Conservation (phyloP, 1,139 yeast species). For the Nakaseomyces sp. region DNA sequence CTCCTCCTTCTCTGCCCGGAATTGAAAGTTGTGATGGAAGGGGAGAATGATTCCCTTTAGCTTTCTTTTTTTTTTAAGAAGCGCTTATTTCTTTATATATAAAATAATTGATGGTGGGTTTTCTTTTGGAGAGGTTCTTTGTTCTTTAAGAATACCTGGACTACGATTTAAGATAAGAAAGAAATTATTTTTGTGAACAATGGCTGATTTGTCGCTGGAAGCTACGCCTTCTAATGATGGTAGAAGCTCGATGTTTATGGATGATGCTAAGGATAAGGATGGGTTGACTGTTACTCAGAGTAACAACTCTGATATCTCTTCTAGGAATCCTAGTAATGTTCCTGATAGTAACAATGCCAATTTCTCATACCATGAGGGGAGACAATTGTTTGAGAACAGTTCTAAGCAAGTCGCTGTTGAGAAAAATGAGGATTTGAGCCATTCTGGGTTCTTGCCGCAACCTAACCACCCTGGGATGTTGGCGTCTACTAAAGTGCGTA, state of each 20-base stretch:
- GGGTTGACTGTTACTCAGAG: slow-evolving; percentile 17
- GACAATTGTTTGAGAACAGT: slow-evolving; percentile 26
- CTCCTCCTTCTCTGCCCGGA: too few relatives aligned
- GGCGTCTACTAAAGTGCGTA: slow-evolving; percentile 11
- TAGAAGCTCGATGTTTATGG: slow-evolving; percentile 11
- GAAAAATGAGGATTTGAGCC: slow-evolving; percentile 11
- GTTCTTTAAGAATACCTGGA: too few relatives aligned
- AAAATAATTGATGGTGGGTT: too few relatives aligned
- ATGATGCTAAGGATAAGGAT: slow-evolving; percentile 13
- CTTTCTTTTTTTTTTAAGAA: too few relatives aligned
- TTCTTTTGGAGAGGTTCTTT: too few relatives aligned
- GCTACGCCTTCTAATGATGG: slow-evolving; percentile 8
- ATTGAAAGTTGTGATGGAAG: too few relatives aligned
- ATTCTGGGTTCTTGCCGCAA: slow-evolving; percentile 15
- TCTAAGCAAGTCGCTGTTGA: slow-evolving; percentile 28
- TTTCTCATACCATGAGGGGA: slow-evolving; percentile 30
- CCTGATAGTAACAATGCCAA: slow-evolving; percentile 17
- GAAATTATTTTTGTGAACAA: background rate
- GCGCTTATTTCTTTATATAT: too few relatives aligned
- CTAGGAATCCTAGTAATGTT: slow-evolving; percentile 13
- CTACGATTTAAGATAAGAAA: too few relatives aligned
- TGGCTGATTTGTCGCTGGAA: slow-evolving; percentile 7
- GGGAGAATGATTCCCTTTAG: too few relatives aligned
- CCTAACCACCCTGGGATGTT: slow-evolving; percentile 9
- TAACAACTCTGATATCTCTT: slow-evolving; percentile 6